phyloP scores from a whole-genome alignment of 345 rosid genomes.

The Heritiera littoralis region DNA sequence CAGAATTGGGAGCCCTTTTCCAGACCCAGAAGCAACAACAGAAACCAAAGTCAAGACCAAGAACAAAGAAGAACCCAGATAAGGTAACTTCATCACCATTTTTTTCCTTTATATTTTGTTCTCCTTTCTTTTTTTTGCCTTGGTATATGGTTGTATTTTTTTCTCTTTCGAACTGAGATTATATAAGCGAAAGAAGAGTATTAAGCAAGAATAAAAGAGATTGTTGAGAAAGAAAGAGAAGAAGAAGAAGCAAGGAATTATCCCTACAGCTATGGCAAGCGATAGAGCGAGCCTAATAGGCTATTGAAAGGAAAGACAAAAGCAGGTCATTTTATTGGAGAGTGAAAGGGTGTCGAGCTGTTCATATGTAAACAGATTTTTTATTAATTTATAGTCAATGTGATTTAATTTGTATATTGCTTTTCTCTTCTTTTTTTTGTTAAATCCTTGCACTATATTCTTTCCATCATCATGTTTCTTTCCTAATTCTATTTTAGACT shows the following conservation, averaged over 20 bases:
- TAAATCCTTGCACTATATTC: neutral
- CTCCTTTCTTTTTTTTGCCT: neutral
- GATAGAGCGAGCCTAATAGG: conserved; percentile 30
- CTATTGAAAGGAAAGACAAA: conserved; percentile 13
- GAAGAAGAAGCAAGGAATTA: conserved; percentile 14
- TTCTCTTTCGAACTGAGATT: conserved; percentile 3
- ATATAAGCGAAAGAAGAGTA: conserved; percentile 5
- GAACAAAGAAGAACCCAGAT: conserved; percentile 28
- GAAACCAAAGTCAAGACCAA: conserved; percentile 40
- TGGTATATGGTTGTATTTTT: neutral
- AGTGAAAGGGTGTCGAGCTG: conserved; percentile 40
- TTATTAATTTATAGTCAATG: neutral
- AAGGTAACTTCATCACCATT: conserved; percentile 35
- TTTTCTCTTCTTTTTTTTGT: neutral
- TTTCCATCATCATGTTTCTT: conserved; percentile 10
- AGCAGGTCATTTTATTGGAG: conserved; percentile 34
- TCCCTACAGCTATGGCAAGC: conserved; percentile 16
- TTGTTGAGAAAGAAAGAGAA: conserved; percentile 11
- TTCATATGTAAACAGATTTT: conserved; percentile 20
- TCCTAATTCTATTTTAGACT: neutral
- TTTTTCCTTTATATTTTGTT: neutral
- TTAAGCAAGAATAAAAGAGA: neutral
- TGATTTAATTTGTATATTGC: too few species aligned
- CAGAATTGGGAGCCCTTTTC: conserved; percentile 47
- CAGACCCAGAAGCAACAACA: conserved; percentile 60